phyloP scores from a whole-genome alignment of 2,329 filamentous ascomycete species.

The Xenosphaeropsis pyriputrescens region DNA sequence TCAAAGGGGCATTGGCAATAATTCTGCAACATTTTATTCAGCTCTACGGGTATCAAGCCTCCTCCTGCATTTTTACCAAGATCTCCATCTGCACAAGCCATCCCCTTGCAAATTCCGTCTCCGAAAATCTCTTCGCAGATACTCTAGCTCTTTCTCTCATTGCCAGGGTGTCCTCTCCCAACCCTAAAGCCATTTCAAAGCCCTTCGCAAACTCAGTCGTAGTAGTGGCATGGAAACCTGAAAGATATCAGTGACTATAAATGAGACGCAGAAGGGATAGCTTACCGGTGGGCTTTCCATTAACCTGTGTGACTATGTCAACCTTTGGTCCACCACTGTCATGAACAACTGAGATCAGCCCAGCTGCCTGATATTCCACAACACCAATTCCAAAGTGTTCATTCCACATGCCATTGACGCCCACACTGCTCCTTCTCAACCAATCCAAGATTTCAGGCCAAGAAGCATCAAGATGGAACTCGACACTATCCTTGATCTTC shows the following conservation, averaged over 20 bases:
- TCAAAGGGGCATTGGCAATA: no score
- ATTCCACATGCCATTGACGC: slow-evolving; percentile 99
- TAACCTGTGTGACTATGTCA: slow-evolving; percentile 76
- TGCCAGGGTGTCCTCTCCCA: slow-evolving; percentile 44
- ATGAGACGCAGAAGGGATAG: slow-evolving; percentile 2
- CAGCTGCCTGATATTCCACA: slow-evolving; percentile 94
- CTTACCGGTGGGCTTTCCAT: slow-evolving; percentile 64
- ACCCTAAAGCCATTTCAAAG: slow-evolving; percentile 60
- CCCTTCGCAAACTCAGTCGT: slow-evolving; percentile 64
- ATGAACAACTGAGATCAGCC: slow-evolving; percentile 84
- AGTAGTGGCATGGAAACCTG: slow-evolving; percentile 76
- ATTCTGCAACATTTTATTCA: no score
- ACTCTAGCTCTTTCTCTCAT: slow-evolving; percentile 63
- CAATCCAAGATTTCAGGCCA: slow-evolving; percentile 79
- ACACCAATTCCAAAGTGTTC: slow-evolving; percentile 98
- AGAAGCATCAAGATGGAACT: slow-evolving; percentile 79
- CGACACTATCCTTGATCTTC: slow-evolving; percentile 66
- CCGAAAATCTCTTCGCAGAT: slow-evolving; percentile 75
- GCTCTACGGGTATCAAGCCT: no score
- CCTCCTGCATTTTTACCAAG: slow-evolving; percentile 37
- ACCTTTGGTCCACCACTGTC: slow-evolving; percentile 83
- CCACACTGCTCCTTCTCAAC: slow-evolving; percentile 63
- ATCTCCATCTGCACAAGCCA: slow-evolving; percentile 67
- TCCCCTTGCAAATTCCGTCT: slow-evolving; percentile 66
- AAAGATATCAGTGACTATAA: not conserved